Base-by-base conservation (phyloP, 2,329 filamentous ascomycete genomes). In the Cordyceps farinosa region DNA sequence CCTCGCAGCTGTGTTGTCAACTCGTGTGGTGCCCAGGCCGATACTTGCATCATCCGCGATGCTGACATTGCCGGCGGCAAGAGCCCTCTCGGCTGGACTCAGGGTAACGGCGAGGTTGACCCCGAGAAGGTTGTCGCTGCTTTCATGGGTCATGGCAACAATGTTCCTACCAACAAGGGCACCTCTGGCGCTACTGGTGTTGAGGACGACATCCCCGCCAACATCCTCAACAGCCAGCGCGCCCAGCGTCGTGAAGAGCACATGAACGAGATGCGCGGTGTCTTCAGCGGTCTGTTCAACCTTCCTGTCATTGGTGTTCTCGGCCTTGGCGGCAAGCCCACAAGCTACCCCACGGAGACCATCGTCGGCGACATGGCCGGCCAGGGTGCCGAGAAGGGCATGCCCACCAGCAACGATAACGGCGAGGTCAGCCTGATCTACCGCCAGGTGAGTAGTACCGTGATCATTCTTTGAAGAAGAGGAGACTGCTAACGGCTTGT, bases 381-480 rank as follows among this genome's bases (percentile, higher is more conserved):
- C 64, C 68, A 75, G 17, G 87, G 86, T 60, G 78, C 83, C 13
- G 66, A 72, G 0, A 71, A 72, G 11, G 86, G 87, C 64, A 76
- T 90, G 22, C 87, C 87, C 9, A 90, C 87, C 5, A 81, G 79
- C 64, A 75, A 79, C 27, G 84, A 88, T 64, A 80, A 86, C 62
- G 87, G 87, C 65, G 80, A 80, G 34, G 77, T 90, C 72, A 81
- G 79, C 64, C 82, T 90, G 82, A 86, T 82, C 65, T 89, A 84
- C 77, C 86, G 87, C 73, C 74, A 76, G 71, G 74, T 73, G 65
- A 47, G 69, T 63, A n/a, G 3, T 22, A 45, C 42, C 22, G 13
- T 34, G 11, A 17, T 40, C 15, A 17, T 40, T 40, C 10, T 15
- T 22, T 22, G 22, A 22, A 22, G 22, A 22, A 22, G 36, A 2